Conservation (phyloP, 345 rosid species). For the Euphorbia pulcherrima region DNA sequence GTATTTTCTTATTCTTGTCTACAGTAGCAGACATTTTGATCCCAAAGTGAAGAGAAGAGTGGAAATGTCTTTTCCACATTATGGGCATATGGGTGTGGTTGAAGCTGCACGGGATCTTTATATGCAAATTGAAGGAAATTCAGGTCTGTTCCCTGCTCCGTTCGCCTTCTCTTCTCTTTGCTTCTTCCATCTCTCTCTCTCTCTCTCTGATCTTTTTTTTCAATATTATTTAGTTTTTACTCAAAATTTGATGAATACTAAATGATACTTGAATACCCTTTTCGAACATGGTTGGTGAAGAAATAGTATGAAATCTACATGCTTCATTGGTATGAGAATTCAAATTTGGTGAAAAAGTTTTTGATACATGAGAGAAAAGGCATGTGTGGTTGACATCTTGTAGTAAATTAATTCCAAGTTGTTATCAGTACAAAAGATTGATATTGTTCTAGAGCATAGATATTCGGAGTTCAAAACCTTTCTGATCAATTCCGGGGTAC, state of each 20-base stretch:
- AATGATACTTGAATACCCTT: neutral
- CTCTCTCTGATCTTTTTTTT: no score
- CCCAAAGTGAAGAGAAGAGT: slow-evolving; percentile 34
- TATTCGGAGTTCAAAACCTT: no score
- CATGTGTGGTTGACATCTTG: neutral
- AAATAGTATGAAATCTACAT: no score
- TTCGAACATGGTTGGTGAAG: neutral
- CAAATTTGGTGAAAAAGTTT: neutral
- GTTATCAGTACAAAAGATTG: neutral
- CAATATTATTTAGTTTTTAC: no score
- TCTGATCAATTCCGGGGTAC: no score
- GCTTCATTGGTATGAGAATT: no score
- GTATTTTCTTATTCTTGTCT: slow-evolving; percentile 15
- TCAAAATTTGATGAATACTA: neutral
- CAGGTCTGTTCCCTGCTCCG: slow-evolving; percentile 33
- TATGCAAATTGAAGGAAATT: slow-evolving; percentile 73
- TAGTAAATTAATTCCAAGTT: no score
- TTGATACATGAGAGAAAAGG: neutral
- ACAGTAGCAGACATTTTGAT: slow-evolving; percentile 38
- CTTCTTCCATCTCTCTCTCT: no score
- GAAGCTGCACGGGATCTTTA: slow-evolving; percentile 82
- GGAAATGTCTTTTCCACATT: slow-evolving; percentile 61
- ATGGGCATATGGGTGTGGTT: slow-evolving; percentile 79
- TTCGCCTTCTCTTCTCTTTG: neutral
- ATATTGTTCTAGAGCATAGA: neutral